A percentile compares a stretch with the other conserved stretches of the same genome.
phyloP scores from a whole-genome alignment of 75 land plant species.

The Larix kaempferi region DNA sequence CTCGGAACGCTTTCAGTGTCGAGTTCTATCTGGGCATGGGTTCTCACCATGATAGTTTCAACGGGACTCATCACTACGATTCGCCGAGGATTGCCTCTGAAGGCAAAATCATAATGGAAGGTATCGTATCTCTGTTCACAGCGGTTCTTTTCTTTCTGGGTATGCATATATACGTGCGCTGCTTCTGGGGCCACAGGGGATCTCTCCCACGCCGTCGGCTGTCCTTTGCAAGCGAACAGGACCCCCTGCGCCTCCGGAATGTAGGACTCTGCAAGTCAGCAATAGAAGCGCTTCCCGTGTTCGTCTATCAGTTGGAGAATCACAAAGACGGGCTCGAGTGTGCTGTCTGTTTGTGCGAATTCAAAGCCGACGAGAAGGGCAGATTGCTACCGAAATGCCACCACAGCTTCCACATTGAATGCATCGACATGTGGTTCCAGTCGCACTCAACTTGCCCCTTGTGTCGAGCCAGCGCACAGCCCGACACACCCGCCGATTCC shows the following conservation, averaged over 20 bases:
- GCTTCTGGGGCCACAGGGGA: neutral
- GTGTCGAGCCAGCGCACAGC: conserved; percentile 27
- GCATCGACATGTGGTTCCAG: conserved; percentile 60
- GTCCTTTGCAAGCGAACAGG: neutral
- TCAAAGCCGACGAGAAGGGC: conserved; percentile 32
- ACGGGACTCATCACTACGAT: neutral
- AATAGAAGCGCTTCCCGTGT: neutral
- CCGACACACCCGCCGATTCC: neutral
- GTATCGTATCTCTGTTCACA: neutral
- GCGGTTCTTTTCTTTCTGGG: conserved; percentile 7
- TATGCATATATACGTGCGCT: conserved; percentile 6
- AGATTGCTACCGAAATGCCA: conserved; percentile 37
- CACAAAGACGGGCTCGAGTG: conserved; percentile 28
- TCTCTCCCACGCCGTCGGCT: neutral
- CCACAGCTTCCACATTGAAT: conserved; percentile 41
- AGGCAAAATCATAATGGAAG: conserved; percentile 2
- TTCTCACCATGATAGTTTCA: neutral
- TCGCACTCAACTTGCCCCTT: conserved; percentile 53
- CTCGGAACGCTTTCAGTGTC: too few species aligned
- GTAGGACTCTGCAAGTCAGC: neutral
- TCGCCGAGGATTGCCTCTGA: neutral
- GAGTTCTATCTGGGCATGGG: neutral
- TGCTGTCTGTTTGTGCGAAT: conserved; percentile 60
- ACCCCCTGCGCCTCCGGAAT: neutral
- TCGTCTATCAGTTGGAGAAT: neutral